Evolutionary conservation across 495 filamentous ascomycete species (phyloP), one percentile per base, ranked within the genome.

Genomic region (Neurospora tetraspora): DNA sequence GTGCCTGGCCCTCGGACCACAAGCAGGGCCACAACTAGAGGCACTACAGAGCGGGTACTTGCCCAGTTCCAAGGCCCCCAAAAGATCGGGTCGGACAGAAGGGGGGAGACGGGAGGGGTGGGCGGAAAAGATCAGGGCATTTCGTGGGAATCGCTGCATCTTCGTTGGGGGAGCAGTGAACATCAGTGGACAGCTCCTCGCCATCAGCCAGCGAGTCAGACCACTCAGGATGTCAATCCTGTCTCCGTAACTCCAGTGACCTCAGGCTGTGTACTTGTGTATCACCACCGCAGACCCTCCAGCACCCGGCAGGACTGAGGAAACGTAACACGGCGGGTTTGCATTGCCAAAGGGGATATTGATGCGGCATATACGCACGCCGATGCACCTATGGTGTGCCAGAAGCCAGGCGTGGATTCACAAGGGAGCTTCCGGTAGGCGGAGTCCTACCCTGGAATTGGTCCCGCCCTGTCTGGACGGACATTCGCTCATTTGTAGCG

Each of bases 161-260:
- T 53, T 53, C 45, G n/a, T 23, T 53, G 45, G 45, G 34, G 42
- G 34, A 23, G 37, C 36, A 47, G 31, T 59, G 14, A 18, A 39
- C 70, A 71, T 43, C 72, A 68, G 72, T 65, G 53, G 53, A 36
- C 34, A 73, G n/a, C 69, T 70, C 72, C 74, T 74, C 73, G 74
- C 75, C 68, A 39, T 81, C 80, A 77, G 71, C 74, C 76, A 78
- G 80, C 79, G 76, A 78, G 79, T 79, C 79, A 81, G 80, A 73
- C 73, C 72, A 72, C 45, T 72, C 75, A 76, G 65, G 38, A 73
- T 77, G 78, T 76, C 78, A 80, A 79, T 71, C 74, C 73, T 43
- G 71, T 70, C 53, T 70, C 73, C 68, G 71, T 65, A 65, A 18
- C 53, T 65, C 65, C 73, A 75, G 72, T 69, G 61, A 68, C 73